Evolutionary conservation across 208 protist species (phyloP), one percentile per base, ranked within the genome.

Genomic region (Wallacemonas collosoma): DNA sequence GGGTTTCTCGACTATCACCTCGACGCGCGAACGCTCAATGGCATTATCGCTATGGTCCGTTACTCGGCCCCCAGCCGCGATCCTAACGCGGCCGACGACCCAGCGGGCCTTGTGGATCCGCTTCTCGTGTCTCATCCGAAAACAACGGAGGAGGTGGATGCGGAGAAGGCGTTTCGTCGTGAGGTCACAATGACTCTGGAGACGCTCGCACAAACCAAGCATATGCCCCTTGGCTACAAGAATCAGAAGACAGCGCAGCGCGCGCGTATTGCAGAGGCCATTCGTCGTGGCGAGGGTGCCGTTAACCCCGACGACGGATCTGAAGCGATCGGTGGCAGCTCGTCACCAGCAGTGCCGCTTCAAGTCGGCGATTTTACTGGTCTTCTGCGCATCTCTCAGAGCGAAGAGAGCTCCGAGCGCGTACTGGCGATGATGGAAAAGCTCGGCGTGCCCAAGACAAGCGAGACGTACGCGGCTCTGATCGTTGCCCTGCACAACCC

Each of bases 321-420:
- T 6, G 8, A 6, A 39, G 26, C 26, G 26, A 26, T 26, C 26
- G 26, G 26, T 26, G 26, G 26, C 26, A 26, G 26, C 26, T 60
- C 26, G 45, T 50, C 45, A 50, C 45, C 45, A 12, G 45, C 45
- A 12, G 35, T 39, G 14, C 2, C 8, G 0, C 45, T 85, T 39
- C 64, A 64, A n/a, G 87, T 93, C n/a, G 87, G 89, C 8, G 91
- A 96, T 71, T 96, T 94, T 71, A 78, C 75, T 68, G 81, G 88
- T 45, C 71, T 96, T 15, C 75, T 94, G 9, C 85, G 88, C 6
- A 72, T 75, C n/a, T 74, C 83, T 7, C 76, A 62, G 63, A 83
- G 77, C 9, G 69, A 80, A 3, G 76, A 80, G 17, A 58, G 56
- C 1, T 89, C 87, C 12, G 26, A 70, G 6, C 85, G 82, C 15